phyloP scores from a whole-genome alignment of 352 stramenopile genomes.

The Globisporangium middletonii region DNA sequence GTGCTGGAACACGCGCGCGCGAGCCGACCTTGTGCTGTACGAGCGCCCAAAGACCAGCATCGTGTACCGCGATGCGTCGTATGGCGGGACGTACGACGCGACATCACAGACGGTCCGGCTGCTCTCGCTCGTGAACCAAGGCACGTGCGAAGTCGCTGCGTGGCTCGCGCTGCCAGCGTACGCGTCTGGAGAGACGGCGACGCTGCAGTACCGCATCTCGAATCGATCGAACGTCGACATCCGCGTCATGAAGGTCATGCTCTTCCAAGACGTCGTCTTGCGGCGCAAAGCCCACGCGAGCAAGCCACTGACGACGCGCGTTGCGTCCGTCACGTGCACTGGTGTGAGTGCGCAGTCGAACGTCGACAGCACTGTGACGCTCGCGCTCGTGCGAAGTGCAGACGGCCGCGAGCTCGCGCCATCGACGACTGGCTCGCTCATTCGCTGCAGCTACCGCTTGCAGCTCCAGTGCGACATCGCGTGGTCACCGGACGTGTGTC shows the following conservation, averaged over 20 bases:
- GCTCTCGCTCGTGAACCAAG: constrained; percentile 31
- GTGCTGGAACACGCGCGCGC: constrained; percentile 3
- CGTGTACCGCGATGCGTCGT: constrained; percentile 10
- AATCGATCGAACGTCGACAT: constrained; percentile 31
- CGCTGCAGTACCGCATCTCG: constrained; percentile 29
- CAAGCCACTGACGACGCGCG: not conserved
- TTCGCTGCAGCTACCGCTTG: constrained; percentile 28
- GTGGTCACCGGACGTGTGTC: constrained; percentile 28
- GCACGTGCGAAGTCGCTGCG: constrained; percentile 23
- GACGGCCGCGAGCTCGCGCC: constrained; percentile 18
- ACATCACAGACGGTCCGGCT: constrained; percentile 25
- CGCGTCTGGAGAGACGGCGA: constrained; percentile 18
- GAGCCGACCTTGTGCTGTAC: constrained; percentile 23
- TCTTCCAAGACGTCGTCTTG: constrained; percentile 24
- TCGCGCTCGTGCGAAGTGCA: constrained; percentile 11
- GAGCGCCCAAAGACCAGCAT: constrained; percentile 19
- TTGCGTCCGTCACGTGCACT: constrained; percentile 1
- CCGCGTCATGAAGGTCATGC: constrained; percentile 19
- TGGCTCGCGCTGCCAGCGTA: constrained; percentile 37
- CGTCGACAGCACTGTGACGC: constrained; percentile 9
- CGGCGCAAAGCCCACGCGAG: constrained; percentile 8
- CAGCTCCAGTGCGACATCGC: constrained; percentile 36
- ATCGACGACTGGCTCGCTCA: constrained; percentile 20
- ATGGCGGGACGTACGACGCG: constrained; percentile 13
- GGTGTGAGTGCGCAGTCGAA: constrained; percentile 13